phyloP scores from a whole-genome alignment of 306 rosid species.

The Castanospermum australe region DNA sequence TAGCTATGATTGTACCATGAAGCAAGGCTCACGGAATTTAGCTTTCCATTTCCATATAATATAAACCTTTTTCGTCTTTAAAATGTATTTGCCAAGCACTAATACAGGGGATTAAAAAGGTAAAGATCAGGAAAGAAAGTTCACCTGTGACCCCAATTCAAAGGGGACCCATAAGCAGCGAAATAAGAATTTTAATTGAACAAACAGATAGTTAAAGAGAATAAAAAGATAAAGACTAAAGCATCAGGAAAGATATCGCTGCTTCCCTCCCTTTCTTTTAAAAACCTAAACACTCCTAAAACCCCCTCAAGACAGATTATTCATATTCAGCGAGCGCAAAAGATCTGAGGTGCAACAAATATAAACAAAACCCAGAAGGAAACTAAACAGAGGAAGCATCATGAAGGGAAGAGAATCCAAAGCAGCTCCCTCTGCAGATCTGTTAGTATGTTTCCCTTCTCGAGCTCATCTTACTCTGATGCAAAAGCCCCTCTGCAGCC shows the following conservation, averaged over 20 bases:
- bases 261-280: conserved; percentile 53
- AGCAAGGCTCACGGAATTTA: conserved; percentile 72
- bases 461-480: conserved; percentile 65
- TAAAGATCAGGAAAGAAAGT: conserved; percentile 26
- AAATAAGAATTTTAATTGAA: conserved; percentile 29
- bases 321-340: conserved; percentile 22
- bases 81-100: conserved; percentile 12
- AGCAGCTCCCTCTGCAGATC: conserved; percentile 65
- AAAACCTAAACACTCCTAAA: conserved; percentile 30
- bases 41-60: conserved; percentile 37
- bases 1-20: conserved; percentile 68
- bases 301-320: background rate
- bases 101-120: background rate
- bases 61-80: conserved; percentile 33
- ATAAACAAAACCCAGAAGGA: background rate
- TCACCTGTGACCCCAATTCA: conserved; percentile 52
- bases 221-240: conserved; percentile 43
- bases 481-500: conserved; percentile 91
- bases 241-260: conserved; percentile 62
- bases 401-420: conserved; percentile 64
- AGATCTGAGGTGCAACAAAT: conserved; percentile 32
- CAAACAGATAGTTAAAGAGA: conserved; percentile 32
- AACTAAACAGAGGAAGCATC: background rate
- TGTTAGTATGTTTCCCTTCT: conserved; percentile 88
- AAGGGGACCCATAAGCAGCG: conserved; percentile 45